Base-by-base conservation (phyloP, 148 eudicot species). In the Vaccinium myrtillus region DNA sequence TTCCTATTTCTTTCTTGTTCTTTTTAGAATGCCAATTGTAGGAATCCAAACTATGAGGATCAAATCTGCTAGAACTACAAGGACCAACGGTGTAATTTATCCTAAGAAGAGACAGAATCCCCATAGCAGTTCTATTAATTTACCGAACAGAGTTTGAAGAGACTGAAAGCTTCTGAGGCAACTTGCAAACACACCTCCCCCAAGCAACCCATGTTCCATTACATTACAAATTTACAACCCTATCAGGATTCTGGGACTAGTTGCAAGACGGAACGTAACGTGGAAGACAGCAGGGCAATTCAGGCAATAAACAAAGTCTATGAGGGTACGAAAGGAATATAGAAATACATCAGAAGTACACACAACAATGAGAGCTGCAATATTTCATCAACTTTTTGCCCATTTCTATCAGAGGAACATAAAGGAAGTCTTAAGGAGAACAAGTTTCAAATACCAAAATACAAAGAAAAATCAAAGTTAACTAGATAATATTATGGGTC, bases 261-360 rank as follows among this genome's bases (percentile, higher is more conserved):
- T 73, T 15, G 2, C 77, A 36, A 25, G 79, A 21, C 5, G 18
- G 55, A 49, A 49, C 2, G 79, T 49, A n/a, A 12, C 12, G 36
- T n/a, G 30, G 79, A n/a, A 21, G 79, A 21, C 16, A 76, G 32
- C 79, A 76, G 27, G 79, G 23, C 13, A 23, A 77, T 77, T 77
- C 19, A 51, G 18, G 16, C 79, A 76, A 48, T 4, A 75, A 43
- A 76, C 79, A 48, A 10, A 23, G 30, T 4, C 10, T 4, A 1
- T n/a, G 16, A 4, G 36, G 55, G 54, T 15, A 11, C 3, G 36
- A 46, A 7, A 21, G 11, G 19, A 0, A 9, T 11, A 11, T 12
- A 77, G 15, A 77, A 13, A 50, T n/a, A 15, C 23, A 18, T 46
- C 53, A 77, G 36, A 50, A 48, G 23, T 7, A 77, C 56, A 77